Percentiles rank a stretch among this genome's conserved stretches.
Evolutionary conservation across 139 green algal species (phyloP).

Genomic region (Picochlorum sp.): DNA sequence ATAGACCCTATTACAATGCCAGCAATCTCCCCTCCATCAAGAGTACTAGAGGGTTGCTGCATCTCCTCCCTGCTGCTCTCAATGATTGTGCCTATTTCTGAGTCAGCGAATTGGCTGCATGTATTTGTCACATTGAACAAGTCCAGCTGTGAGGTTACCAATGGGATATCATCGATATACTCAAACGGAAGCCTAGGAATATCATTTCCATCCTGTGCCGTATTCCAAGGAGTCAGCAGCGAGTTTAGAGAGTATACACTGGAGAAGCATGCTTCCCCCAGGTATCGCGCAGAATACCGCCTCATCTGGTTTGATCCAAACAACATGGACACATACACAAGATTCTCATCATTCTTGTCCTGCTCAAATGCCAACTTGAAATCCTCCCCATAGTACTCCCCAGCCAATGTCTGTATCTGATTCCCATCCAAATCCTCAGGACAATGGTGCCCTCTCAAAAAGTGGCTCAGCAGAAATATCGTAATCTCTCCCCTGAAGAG

Average conservation of each 20-base stretch:
- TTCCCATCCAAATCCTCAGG: slow-evolving; percentile 1
- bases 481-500: background rate
- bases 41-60: too few relatives aligned
- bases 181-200: background rate
- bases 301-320: background rate
- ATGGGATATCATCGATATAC: background rate
- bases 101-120: background rate
- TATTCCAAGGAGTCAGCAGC: background rate
- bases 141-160: background rate
- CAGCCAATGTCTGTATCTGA: background rate
- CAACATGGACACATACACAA: background rate
- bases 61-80: too few relatives aligned
- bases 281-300: background rate
- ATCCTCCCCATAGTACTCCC: slow-evolving; percentile 1
- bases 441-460: background rate
- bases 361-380: background rate
- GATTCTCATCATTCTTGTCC: background rate
- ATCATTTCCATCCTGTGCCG: background rate
- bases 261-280: background rate
- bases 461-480: background rate
- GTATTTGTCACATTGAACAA: slow-evolving; percentile 1
- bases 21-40: background rate
- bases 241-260: background rate
- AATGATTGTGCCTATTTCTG: background rate
- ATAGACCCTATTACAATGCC: background rate